phyloP scores from a whole-genome alignment of 306 rosid species.

The Cucurbita argyrosperma region DNA sequence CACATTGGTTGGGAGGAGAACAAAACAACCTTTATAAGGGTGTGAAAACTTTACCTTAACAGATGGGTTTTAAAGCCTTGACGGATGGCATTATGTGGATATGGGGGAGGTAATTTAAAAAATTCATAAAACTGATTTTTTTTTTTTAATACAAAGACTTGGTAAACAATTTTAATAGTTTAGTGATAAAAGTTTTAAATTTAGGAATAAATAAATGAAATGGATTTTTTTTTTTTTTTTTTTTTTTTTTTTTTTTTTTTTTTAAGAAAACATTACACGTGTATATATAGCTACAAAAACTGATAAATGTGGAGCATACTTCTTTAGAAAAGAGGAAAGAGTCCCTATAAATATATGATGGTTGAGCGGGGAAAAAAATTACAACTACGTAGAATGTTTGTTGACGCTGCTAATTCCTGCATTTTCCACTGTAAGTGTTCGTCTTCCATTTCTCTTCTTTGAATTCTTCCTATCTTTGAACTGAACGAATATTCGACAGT shows the following conservation, averaged over 20 bases:
- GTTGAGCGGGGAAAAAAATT: background rate
- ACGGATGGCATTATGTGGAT: no score
- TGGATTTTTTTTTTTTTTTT: background rate
- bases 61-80: no score
- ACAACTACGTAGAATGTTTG: background rate
- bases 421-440: background rate
- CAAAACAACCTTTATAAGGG: accelerated
- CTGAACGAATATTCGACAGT: background rate
- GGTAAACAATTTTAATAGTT: no score
- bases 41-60: no score
- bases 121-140: no score
- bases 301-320: background rate
- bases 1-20: no score
- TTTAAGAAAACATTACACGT: background rate
- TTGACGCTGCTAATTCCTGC: background rate
- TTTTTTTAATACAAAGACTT: no score
- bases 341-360: background rate
- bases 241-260: background rate
- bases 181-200: no score
- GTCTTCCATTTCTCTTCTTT: background rate
- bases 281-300: background rate
- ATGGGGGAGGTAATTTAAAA: no score
- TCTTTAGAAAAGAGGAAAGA: background rate
- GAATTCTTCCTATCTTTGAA: background rate
- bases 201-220: no score